Base-by-base conservation (phyloP, 768 basidiomycete genomes). In the Cubamyces sp. region DNA sequence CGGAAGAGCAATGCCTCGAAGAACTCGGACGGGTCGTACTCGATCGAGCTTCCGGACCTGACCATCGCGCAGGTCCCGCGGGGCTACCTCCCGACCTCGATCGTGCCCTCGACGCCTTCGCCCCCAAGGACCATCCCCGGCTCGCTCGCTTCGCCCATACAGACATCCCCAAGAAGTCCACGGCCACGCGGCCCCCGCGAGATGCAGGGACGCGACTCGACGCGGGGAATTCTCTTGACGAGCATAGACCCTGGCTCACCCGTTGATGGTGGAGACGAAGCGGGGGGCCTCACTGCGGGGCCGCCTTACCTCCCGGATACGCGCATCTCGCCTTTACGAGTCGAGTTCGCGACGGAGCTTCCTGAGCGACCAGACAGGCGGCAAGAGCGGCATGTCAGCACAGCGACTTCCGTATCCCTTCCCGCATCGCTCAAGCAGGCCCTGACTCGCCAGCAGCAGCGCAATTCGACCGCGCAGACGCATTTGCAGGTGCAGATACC, bases 11-110 rank as follows among this genome's bases (percentile, higher is more conserved):
- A 68, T 54, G 71, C 66, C 25, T 70, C 71, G 25, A 69, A 71
- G 64, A 73, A 73, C 68, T 73, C 71, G 47, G 70, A 73, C 57
- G 71, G 71, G 15, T 71, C 70, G 61, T 73, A 66, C 61, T 66
- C 71, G 19, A 73, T 73, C 60, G 68, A 67, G 25, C 57, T 73
- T 12, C 71, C 71, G 6, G 67, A 70, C 49, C 64, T 70, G 26
- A 61, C 64, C 42, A 47, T 54, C 45, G 59, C 61, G 48, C 61
- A 64, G 48, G 56, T 61, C 5, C 61, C 62, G 58, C 50, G 61
- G 50, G 66, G 57, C n/a, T 66, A 68, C 42, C 64, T 66, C n/a
- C 67, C 64, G 18, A 37, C 65, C 11, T 57, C 60, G 21, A 52
- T 55, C 5, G 64, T 65, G 40, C 67, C 64, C 28, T 65, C 64